These are phyloP conservation scores for Alternaria rosae DNA, from an alignment of 2,329 filamentous ascomycete species.

Conservation along the genomic window DNA sequence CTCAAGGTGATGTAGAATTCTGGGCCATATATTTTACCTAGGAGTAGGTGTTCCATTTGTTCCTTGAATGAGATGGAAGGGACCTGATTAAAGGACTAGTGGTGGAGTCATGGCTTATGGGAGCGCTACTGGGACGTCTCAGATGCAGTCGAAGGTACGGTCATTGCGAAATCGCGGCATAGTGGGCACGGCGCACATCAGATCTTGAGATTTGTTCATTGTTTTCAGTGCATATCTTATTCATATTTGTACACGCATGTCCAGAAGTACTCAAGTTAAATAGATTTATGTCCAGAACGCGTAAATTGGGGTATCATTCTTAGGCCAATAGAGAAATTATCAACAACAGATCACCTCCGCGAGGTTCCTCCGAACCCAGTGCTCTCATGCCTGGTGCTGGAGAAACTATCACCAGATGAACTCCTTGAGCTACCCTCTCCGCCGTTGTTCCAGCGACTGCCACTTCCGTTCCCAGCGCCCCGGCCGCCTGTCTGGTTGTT, in stretches of 20 bases:
- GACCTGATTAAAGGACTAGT: neutral
- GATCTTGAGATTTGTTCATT: neutral
- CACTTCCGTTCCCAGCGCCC: conserved; percentile 42
- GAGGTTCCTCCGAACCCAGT: conserved; percentile 77
- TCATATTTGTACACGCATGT: neutral
- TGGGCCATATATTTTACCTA: neutral
- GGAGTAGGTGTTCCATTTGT: neutral
- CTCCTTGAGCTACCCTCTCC: conserved; percentile 48
- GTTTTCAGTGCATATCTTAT: neutral
- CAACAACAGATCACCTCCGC: conserved; percentile 34
- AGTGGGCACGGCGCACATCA: neutral
- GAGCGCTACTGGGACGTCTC: too few species aligned
- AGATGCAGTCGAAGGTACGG: too few species aligned
- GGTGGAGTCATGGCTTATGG: fast-evolving
- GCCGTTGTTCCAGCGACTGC: conserved; percentile 46
- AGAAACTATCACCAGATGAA: conserved; percentile 47
- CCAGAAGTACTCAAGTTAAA: neutral
- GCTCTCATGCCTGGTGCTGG: conserved; percentile 66
- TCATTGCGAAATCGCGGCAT: neutral
- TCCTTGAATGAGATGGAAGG: neutral
- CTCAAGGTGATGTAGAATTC: neutral
- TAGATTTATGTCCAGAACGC: neutral
- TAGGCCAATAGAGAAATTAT: conserved; percentile 21
- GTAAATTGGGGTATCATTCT: conserved; percentile 42
- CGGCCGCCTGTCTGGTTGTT: conserved; percentile 51